phyloP scores from a whole-genome alignment of 768 basidiomycete species.

The Saitozyma sp. region DNA sequence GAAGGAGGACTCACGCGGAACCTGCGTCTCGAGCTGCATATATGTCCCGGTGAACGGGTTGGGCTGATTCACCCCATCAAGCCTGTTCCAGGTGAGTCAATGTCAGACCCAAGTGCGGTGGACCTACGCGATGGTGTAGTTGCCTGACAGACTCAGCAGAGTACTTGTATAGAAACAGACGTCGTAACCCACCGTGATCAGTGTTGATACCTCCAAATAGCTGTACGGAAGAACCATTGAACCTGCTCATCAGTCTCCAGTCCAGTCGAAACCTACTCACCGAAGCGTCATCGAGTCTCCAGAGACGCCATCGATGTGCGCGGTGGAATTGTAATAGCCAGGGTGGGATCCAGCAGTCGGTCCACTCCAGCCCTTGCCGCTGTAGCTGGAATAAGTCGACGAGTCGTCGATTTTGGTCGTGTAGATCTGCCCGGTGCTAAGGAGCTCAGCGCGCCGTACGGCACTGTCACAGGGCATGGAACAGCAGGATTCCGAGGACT shows the following conservation, averaged over 20 bases:
- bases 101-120: background rate
- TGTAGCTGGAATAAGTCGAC: constrained; percentile 14
- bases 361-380: constrained; percentile 12
- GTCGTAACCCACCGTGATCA: constrained; percentile 15
- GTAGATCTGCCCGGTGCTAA: constrained; percentile 10
- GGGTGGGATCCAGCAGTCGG: background rate
- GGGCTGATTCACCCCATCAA: background rate
- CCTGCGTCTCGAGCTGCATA: constrained; percentile 5
- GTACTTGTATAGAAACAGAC: constrained; percentile 10
- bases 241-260: constrained; percentile 10
- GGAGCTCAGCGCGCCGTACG: too few species aligned
- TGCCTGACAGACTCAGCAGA: constrained; percentile 17
- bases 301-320: constrained; percentile 10
- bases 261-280: background rate
- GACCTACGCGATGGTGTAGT: background rate
- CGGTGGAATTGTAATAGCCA: constrained; percentile 23
- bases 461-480: background rate
- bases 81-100: background rate
- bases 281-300: constrained; percentile 15
- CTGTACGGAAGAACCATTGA: constrained; percentile 28
- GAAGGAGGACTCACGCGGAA: constrained; percentile 7
- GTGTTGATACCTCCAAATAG: constrained; percentile 17
- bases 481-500: constrained; percentile 3
- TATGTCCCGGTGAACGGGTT: constrained; percentile 13
- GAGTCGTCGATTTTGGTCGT: constrained; percentile 31